Conservation (phyloP, 495 filamentous ascomycete species). For the Extremus antarcticus region DNA sequence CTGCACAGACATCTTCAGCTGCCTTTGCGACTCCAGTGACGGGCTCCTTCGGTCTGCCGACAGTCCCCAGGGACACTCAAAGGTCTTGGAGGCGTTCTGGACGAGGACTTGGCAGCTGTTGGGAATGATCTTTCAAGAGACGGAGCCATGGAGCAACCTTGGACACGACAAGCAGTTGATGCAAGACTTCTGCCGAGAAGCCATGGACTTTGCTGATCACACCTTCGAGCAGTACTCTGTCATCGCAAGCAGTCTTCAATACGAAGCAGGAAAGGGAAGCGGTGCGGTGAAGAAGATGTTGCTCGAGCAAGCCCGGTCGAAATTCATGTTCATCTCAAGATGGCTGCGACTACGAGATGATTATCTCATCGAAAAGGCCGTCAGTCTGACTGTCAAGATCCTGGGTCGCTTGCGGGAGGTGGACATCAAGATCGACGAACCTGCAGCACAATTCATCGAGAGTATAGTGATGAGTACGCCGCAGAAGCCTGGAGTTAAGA, state of each 20-base stretch:
- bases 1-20: slow-evolving; percentile 62
- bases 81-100: slow-evolving; percentile 67
- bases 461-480: slow-evolving; percentile 34
- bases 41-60: slow-evolving; percentile 64
- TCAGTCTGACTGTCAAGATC: slow-evolving; percentile 58
- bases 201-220: slow-evolving; percentile 81
- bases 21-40: slow-evolving; percentile 69
- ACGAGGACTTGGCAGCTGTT: slow-evolving; percentile 66
- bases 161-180: slow-evolving; percentile 60
- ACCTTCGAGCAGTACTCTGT: slow-evolving; percentile 75
- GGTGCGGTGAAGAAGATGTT: slow-evolving; percentile 35
- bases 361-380: slow-evolving; percentile 65
- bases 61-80: slow-evolving; percentile 39
- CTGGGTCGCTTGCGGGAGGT: slow-evolving; percentile 60
- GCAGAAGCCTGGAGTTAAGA: slow-evolving; percentile 45
- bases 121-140: slow-evolving; percentile 69
- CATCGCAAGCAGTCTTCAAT: slow-evolving; percentile 55
- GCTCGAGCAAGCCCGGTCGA: slow-evolving; percentile 48
- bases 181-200: slow-evolving; percentile 85
- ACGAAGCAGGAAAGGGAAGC: slow-evolving; percentile 26
- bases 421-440: slow-evolving; percentile 52
- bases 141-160: slow-evolving; percentile 63
- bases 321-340: slow-evolving; percentile 59
- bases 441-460: slow-evolving; percentile 50
- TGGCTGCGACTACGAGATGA: slow-evolving; percentile 78